Base-by-base conservation (phyloP, 768 basidiomycete species). In the Termitomyces sp. region DNA sequence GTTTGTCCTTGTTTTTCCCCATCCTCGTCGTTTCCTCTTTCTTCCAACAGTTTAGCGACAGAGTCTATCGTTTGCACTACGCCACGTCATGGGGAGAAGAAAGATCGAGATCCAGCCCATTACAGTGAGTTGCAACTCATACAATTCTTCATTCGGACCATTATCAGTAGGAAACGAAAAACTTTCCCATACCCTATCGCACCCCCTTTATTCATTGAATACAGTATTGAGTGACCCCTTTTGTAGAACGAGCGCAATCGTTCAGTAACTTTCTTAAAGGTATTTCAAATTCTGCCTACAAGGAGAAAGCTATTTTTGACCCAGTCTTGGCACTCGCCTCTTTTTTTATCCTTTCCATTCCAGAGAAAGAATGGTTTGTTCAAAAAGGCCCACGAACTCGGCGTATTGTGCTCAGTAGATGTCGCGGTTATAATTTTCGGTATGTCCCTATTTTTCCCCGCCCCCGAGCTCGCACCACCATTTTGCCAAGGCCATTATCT, bases 251-350 rank as follows among this genome's bases (percentile, higher is more conserved):
- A 62, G n/a, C 58, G 61, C 49, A 62, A 62, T 44, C 61, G 61
- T 19, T 62, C 61, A 2, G 61, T 62, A 19, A 62, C 61, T n/a
- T 62, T 62, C 55, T 42, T 62, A 15, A 62, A 62, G 58, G 61
- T 62, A 56, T 26, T 41, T 52, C 21, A 52, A 23, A 15, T 41
- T 53, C 33, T 57, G 53, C 52, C 53, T 59, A n/a, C 48, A 50
- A 50, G 54, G 55, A 57, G 55, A 62, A 59, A 54, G 61, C 55
- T 62, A 62, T 62, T 62, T 62, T 62, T 62, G 61, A 62, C 46
- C 48, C 44, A 51, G 58, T 54, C 61, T 62, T 62, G 61, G 61
- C 61, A 59, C 41, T 40, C 50, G 19, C 40, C 45, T 47, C 53
- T 51, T 54, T 59, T 59, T 62, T 43, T 62, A 49, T 42, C 53